A percentile compares a stretch with the other conserved stretches of the same genome.
These are phyloP conservation scores for Annulohypoxylon nitens DNA, from an alignment of 495 filamentous ascomycete species.

Conservation along the genomic window DNA sequence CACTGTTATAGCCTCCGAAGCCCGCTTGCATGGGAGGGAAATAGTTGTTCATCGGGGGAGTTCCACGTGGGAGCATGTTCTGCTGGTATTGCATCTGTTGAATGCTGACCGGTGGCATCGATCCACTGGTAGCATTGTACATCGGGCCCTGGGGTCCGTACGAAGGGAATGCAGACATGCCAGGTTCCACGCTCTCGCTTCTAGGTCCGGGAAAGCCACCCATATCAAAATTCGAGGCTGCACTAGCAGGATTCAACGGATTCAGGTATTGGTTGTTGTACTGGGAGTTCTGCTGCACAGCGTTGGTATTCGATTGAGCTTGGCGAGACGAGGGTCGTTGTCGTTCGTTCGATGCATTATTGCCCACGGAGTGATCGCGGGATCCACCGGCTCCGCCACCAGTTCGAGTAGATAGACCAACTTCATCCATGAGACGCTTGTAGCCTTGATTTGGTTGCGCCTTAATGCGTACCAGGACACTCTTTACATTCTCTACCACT, in stretches of 20 bases:
- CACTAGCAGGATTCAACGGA: constrained; percentile 52
- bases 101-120: constrained; percentile 61
- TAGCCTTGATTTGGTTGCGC: constrained; percentile 95
- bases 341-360: constrained; percentile 57
- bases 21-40: constrained; percentile 64
- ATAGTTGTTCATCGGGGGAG: constrained; percentile 65
- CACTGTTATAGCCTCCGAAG: constrained; percentile 60
- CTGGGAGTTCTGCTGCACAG: constrained; percentile 58
- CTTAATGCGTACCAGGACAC: constrained; percentile 89
- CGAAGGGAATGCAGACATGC: constrained; percentile 64
- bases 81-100: constrained; percentile 73
- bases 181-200: constrained; percentile 68
- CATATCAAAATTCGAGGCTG: constrained; percentile 59
- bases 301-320: constrained; percentile 56
- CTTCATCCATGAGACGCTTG: constrained; percentile 98
- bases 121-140: constrained; percentile 63
- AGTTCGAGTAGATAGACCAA: constrained; percentile 78
- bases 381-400: constrained; percentile 55
- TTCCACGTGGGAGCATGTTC: constrained; percentile 64
- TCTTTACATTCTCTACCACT: constrained; percentile 90
- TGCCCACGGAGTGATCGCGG: constrained; percentile 58
- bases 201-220: constrained; percentile 65
- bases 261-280: constrained; percentile 60
- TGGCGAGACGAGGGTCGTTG: constrained; percentile 69
- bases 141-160: constrained; percentile 65